phyloP scores from a whole-genome alignment of 768 basidiomycete species.

The Cubamyces lactineus region DNA sequence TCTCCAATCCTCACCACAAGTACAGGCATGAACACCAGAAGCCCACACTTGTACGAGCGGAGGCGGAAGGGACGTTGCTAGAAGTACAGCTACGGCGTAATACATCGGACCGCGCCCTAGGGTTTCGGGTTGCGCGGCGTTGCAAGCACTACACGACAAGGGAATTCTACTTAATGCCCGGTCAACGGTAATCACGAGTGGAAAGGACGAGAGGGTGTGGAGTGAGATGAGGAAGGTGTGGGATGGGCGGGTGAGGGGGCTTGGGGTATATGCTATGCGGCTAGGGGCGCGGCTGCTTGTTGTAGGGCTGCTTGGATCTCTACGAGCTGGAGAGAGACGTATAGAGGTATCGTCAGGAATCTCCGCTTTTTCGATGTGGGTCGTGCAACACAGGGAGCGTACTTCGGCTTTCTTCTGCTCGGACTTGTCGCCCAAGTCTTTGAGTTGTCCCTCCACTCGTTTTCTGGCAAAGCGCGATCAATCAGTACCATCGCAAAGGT shows the following conservation, averaged over 20 bases:
- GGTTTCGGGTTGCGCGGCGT: not conserved
- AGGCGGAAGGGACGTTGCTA: not conserved
- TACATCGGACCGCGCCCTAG: too few species aligned
- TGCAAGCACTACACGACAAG: not conserved
- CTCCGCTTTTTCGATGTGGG: not conserved
- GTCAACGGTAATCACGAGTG: slow-evolving; percentile 4
- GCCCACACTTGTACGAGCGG: not conserved
- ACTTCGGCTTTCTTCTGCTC: slow-evolving; percentile 88
- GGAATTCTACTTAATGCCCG: slow-evolving; percentile 9
- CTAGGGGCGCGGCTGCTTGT: slow-evolving; percentile 32
- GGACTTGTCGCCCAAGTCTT: slow-evolving; percentile 73
- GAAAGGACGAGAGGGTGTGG: not conserved
- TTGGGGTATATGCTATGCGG: slow-evolving; percentile 2
- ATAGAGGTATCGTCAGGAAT: not conserved
- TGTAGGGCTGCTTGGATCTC: slow-evolving; percentile 65
- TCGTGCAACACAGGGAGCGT: slow-evolving; percentile 18
- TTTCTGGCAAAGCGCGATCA: slow-evolving; percentile 46
- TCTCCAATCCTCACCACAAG: not conserved
- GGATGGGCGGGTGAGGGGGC: not conserved
- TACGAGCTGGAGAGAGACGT: slow-evolving; percentile 51
- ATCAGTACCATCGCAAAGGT: not conserved
- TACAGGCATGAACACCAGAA: not conserved
- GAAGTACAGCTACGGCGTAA: not conserved
- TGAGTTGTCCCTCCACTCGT: slow-evolving; percentile 80
- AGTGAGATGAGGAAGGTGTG: not conserved